Evolutionary conservation across 306 rosid genomes (phyloP).

Genomic region (Castanospermum australe): DNA sequence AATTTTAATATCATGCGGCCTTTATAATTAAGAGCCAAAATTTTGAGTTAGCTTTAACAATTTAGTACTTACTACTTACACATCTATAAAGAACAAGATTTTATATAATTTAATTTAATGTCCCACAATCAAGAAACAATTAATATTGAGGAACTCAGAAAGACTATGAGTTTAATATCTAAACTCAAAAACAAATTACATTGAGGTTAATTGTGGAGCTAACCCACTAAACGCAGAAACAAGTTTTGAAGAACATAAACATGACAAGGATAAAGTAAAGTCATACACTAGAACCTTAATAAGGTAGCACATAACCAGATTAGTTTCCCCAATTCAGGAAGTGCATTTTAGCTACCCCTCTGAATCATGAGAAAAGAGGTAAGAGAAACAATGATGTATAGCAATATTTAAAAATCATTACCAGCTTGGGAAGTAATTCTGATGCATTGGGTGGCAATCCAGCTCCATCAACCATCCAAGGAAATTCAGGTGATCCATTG

Average conservation of each 20-base stretch:
- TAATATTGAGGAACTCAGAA: too few species aligned
- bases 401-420: conserved; percentile 33
- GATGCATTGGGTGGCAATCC: conserved; percentile 82
- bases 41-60: too few species aligned
- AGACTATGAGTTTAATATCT: too few species aligned
- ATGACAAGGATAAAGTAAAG: neutral
- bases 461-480: conserved; percentile 97
- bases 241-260: neutral
- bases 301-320: neutral
- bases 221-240: neutral
- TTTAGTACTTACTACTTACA: too few species aligned
- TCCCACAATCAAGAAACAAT: too few species aligned
- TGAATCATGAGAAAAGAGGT: neutral
- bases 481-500: conserved; percentile 50
- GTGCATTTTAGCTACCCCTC: neutral
- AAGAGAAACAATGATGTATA: neutral
- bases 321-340: neutral
- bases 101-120: too few species aligned
- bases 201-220: neutral
- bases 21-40: too few species aligned
- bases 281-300: neutral
- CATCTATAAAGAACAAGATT: too few species aligned
- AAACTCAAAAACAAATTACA: neutral
- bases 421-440: conserved; percentile 83
- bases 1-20: too few species aligned